Percentiles rank a stretch among this genome's conserved stretches.
Conservation (phyloP, 352 stramenopile species). For the Phytophthora fragariaefolia region DNA sequence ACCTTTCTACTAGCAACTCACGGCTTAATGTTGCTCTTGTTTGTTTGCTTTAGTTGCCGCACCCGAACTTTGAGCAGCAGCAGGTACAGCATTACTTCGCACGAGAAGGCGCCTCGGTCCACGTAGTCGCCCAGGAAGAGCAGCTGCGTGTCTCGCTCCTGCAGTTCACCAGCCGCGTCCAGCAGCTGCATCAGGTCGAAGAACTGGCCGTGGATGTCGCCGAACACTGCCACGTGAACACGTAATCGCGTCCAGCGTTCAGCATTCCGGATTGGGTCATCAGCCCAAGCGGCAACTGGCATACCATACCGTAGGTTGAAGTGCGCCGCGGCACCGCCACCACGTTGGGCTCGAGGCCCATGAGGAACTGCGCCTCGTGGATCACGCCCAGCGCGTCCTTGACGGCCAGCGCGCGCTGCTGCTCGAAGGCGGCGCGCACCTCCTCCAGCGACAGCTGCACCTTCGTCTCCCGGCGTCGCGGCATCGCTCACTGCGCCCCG, state of each 20-base stretch:
- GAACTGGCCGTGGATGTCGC: slow-evolving; percentile 85
- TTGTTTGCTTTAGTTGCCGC: slow-evolving; percentile 1
- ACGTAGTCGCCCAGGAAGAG: slow-evolving; percentile 86
- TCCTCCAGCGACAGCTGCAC: slow-evolving; percentile 47
- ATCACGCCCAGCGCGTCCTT: slow-evolving; percentile 68
- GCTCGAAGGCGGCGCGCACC: slow-evolving; percentile 61
- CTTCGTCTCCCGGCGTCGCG: slow-evolving; percentile 38
- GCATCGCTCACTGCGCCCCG: slow-evolving; percentile 23
- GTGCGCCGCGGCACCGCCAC: slow-evolving; percentile 44
- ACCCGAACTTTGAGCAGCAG: slow-evolving; percentile 72
- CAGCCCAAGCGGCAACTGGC: slow-evolving; percentile 22
- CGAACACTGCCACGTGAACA: slow-evolving; percentile 63
- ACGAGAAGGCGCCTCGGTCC: slow-evolving; percentile 80
- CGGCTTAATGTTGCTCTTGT: too few species aligned
- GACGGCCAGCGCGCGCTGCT: slow-evolving; percentile 62
- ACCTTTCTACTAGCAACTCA: too few species aligned
- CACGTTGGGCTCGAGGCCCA: slow-evolving; percentile 68
- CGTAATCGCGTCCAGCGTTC: slow-evolving; percentile 9
- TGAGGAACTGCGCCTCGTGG: slow-evolving; percentile 66
- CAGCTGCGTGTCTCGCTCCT: slow-evolving; percentile 60
- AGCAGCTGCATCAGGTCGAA: slow-evolving; percentile 76
- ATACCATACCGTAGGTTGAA: slow-evolving; percentile 38
- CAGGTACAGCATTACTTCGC: slow-evolving; percentile 84
- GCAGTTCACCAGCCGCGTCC: slow-evolving; percentile 50
- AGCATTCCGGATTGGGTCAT: slow-evolving; percentile 4